phyloP scores from a whole-genome alignment of 2,329 filamentous ascomycete genomes.

The Samsoniella hepiali region DNA sequence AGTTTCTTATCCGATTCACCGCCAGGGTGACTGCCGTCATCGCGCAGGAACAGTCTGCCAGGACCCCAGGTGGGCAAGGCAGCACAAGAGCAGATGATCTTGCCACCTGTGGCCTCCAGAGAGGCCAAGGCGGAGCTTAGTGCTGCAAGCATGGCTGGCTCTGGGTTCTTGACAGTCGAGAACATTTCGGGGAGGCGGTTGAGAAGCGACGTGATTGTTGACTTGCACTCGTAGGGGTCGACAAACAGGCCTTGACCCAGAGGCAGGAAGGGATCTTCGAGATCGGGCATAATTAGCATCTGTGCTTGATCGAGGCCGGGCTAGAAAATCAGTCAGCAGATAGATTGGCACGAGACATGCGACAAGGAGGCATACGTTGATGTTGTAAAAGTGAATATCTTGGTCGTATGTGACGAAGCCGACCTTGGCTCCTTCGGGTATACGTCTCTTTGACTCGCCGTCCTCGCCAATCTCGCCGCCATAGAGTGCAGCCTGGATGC shows the following conservation, averaged over 20 bases:
- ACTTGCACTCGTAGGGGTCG: slow-evolving; percentile 84
- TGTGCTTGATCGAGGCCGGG: slow-evolving; percentile 79
- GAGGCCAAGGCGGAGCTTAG: slow-evolving; percentile 82
- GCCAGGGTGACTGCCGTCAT: slow-evolving; percentile 80
- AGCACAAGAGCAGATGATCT: slow-evolving; percentile 82
- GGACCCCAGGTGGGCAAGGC: slow-evolving; percentile 91
- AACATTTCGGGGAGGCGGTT: slow-evolving; percentile 82
- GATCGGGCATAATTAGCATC: slow-evolving; percentile 97
- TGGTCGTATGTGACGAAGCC: slow-evolving; percentile 96
- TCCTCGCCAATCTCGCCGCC: slow-evolving; percentile 58
- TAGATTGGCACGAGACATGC: not conserved
- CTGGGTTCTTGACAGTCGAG: slow-evolving; percentile 81
- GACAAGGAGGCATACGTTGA: slow-evolving; percentile 59
- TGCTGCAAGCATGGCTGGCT: slow-evolving; percentile 81
- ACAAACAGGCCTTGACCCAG: slow-evolving; percentile 91
- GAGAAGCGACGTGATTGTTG: slow-evolving; percentile 84
- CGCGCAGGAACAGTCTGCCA: slow-evolving; percentile 77
- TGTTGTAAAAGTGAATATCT: slow-evolving; percentile 97
- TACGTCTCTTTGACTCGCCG: slow-evolving; percentile 50
- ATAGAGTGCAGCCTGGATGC: slow-evolving; percentile 81
- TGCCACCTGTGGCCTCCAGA: slow-evolving; percentile 82
- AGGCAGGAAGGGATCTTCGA: slow-evolving; percentile 94
- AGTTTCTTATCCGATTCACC: slow-evolving; percentile 91
- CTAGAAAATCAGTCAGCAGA: slow-evolving; percentile 38
- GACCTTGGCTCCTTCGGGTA: slow-evolving; percentile 80